These are phyloP conservation scores for Cordyceps tenuipes DNA, from an alignment of 2,329 filamentous ascomycete genomes.

Conservation along the genomic window DNA sequence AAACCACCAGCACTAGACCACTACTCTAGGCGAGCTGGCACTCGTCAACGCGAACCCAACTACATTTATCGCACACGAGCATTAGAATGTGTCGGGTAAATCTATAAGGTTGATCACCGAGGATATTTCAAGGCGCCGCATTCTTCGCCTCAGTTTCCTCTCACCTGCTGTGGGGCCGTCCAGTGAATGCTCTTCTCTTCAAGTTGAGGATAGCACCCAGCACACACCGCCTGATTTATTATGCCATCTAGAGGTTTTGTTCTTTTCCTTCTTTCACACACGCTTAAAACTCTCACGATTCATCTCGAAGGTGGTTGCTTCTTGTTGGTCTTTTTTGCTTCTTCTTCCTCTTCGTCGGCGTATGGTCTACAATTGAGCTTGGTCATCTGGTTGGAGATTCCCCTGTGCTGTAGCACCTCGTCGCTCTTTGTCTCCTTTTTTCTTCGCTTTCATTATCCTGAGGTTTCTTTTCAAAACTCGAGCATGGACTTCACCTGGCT, in stretches of 20 bases:
- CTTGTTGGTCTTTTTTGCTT: not conserved
- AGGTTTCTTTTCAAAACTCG: not conserved
- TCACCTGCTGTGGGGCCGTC: constrained; percentile 2
- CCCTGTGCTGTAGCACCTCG: not conserved
- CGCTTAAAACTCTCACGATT: not conserved
- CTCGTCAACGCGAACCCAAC: not conserved
- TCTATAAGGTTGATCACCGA: not conserved
- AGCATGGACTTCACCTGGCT: not conserved
- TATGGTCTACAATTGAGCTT: not conserved
- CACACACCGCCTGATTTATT: not conserved
- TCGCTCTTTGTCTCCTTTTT: not conserved
- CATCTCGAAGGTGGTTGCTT: no score
- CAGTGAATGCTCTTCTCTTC: not conserved
- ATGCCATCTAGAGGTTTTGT: not conserved
- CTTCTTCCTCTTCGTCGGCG: not conserved
- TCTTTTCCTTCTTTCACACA: not conserved
- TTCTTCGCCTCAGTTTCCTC: not conserved
- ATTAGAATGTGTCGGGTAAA: no score
- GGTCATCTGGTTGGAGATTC: not conserved
- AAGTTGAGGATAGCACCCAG: not conserved
- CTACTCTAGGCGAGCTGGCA: not conserved
- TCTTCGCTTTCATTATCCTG: not conserved
- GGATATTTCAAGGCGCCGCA: not conserved
- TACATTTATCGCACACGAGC: no score
- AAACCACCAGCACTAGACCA: not conserved